phyloP scores from a whole-genome alignment of 129 eudicot species.

The Deinandra increscens region DNA sequence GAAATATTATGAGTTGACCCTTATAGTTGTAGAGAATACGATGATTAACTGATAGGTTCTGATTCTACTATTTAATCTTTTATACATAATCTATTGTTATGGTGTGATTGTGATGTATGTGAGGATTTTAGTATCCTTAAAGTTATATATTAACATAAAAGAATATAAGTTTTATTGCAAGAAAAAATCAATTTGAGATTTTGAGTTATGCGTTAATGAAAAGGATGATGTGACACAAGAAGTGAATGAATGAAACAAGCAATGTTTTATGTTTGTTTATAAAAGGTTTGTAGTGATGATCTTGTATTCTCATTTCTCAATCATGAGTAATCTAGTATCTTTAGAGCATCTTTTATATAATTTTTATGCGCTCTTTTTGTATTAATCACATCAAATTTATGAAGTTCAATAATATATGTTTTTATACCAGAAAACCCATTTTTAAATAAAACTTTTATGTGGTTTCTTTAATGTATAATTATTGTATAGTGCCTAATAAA shows the following conservation, averaged over 20 bases:
- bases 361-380: no score
- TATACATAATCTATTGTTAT: neutral
- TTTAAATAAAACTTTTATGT: neutral
- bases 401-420: no score
- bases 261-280: neutral
- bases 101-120: neutral
- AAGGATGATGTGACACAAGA: constrained; percentile 20
- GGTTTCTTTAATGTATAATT: neutral
- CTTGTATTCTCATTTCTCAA: neutral
- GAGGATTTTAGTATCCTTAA: neutral
- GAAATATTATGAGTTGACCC: no score
- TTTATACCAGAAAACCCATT: no score
- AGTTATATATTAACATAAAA: neutral
- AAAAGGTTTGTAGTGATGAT: neutral
- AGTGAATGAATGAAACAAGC: constrained; percentile 25
- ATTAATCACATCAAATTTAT: no score
- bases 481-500: neutral
- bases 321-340: neutral
- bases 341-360: no score
- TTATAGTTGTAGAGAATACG: no score
- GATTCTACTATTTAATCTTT: neutral
- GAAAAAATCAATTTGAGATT: constrained; percentile 1
- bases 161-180: neutral
- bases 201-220: neutral
- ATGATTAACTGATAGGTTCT: no score